Base-by-base conservation (phyloP, 2,329 filamentous ascomycete species). In the Orbilia quercus region DNA sequence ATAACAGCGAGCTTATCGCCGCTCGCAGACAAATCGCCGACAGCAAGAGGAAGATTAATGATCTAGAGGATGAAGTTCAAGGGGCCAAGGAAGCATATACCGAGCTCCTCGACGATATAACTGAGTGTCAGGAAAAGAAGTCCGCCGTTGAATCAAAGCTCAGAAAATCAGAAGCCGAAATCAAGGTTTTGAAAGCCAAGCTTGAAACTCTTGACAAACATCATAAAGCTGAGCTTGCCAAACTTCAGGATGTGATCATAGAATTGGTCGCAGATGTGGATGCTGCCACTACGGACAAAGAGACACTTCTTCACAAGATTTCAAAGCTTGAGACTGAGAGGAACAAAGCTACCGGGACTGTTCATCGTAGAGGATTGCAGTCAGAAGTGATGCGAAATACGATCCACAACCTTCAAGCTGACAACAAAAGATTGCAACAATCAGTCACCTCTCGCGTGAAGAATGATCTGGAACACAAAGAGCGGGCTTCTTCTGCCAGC, bases 391-490 rank as follows among this genome's bases (percentile, higher is more conserved):
- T 66, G 60, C 47, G 45, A 7, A 66, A 66, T 12, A 51, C 54
- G 1, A 66, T 73, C 22, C 28, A 66, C 7, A 73, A 66, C 36
- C 48, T 73, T 4, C 42, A 62, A 22, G 42, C 53, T 16, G 60
- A 73, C 7, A 66, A 62, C 1, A 45, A 44, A 6, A 53, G 36
- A 20, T 44, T 48, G 31, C 16, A 73, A 40, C 20, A 22, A 18
- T 60, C 54, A 6, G 40, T 31, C 7, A 16, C 3, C 11, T 53
- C 60, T 23, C 59, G 59, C n/a, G 6, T 11, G 2, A 65, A 65
- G 12, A 58, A 38, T 31, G 28, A 31, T 31, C 9, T 31, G 9
- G 28, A 31, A 31, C n/a, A n/a, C n/a, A n/a, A n/a, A n/a, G n/a
- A n/a, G n/a, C n/a, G n/a, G n/a, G 28, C 28, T 5, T 4, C 4